These are phyloP conservation scores for Suhomyces faveliae DNA, from an alignment of 805 yeast genomes.

Conservation along the genomic window DNA sequence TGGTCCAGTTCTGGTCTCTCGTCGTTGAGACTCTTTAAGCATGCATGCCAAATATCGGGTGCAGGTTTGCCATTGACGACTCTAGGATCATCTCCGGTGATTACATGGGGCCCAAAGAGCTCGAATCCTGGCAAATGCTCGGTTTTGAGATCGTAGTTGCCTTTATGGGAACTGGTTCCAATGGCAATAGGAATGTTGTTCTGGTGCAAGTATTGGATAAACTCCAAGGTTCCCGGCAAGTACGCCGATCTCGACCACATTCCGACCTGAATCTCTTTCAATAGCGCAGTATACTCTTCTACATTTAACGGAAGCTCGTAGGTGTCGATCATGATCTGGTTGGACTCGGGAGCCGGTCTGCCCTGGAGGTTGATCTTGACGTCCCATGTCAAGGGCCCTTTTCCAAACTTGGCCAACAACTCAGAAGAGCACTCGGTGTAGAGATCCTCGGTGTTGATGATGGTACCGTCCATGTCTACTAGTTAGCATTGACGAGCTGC, in stretches of 20 bases:
- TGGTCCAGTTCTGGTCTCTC: constrained; percentile 45
- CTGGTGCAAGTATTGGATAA: constrained; percentile 52
- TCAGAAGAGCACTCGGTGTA: constrained; percentile 79
- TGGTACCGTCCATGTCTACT: constrained; percentile 90
- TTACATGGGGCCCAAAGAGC: constrained; percentile 60
- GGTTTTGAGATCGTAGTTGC: constrained; percentile 71
- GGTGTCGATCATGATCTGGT: constrained; percentile 61
- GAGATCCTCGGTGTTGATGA: constrained; percentile 87
- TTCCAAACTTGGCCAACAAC: constrained; percentile 63
- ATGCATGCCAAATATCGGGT: constrained; percentile 90
- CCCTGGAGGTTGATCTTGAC: constrained; percentile 87
- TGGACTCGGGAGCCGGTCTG: constrained; percentile 79
- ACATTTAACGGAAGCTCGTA: constrained; percentile 65
- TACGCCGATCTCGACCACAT: constrained; percentile 65
- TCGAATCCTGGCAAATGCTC: constrained; percentile 66
- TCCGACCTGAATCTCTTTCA: constrained; percentile 52
- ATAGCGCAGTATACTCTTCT: constrained; percentile 56
- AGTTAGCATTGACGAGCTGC: constrained; percentile 8
- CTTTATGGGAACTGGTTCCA: constrained; percentile 77
- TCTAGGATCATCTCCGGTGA: constrained; percentile 87
- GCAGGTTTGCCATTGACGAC: constrained; percentile 86
- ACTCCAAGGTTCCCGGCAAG: constrained; percentile 82
- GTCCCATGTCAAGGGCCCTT: constrained; percentile 87
- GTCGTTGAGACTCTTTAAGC: constrained; percentile 66
- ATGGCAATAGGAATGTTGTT: constrained; percentile 75